These are phyloP conservation scores for Laetiporus sulphureus DNA, from an alignment of 1,284 basidiomycete genomes.

Conservation along the genomic window DNA sequence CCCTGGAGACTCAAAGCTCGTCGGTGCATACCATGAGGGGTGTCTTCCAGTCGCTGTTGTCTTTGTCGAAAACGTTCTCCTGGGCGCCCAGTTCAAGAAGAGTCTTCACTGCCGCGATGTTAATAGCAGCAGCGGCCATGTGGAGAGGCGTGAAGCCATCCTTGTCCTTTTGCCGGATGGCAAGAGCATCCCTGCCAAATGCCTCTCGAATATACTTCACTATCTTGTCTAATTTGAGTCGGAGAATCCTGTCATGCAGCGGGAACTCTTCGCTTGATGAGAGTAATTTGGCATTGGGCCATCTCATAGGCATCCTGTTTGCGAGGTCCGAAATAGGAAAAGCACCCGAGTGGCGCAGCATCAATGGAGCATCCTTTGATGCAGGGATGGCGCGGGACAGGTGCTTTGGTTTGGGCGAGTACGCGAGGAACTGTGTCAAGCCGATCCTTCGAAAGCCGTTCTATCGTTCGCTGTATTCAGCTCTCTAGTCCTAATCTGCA, in stretches of 20 bases:
- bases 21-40: slow-evolving; percentile 8
- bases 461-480: no score
- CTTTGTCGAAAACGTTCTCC: slow-evolving; percentile 1
- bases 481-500: no score
- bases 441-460: neutral
- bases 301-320: no score
- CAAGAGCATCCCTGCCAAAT: neutral
- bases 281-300: no score
- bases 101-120: slow-evolving; percentile 2
- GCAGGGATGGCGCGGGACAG: neutral
- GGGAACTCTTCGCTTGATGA: no score
- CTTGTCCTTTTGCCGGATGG: neutral
- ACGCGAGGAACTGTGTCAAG: neutral
- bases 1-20: neutral
- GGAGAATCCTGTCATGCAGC: neutral
- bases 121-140: slow-evolving; percentile 6
- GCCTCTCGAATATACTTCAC: neutral
- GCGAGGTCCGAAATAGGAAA: neutral
- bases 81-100: slow-evolving; percentile 5
- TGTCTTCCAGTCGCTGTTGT: slow-evolving; percentile 6
- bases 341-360: neutral
- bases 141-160: slow-evolving; percentile 9
- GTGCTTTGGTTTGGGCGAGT: neutral
- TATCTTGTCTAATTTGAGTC: neutral
- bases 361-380: neutral